Evolutionary conservation across 345 rosid genomes (phyloP), one percentile per base, ranked within the genome.

Genomic region (Psidium friedrichsthalianum): DNA sequence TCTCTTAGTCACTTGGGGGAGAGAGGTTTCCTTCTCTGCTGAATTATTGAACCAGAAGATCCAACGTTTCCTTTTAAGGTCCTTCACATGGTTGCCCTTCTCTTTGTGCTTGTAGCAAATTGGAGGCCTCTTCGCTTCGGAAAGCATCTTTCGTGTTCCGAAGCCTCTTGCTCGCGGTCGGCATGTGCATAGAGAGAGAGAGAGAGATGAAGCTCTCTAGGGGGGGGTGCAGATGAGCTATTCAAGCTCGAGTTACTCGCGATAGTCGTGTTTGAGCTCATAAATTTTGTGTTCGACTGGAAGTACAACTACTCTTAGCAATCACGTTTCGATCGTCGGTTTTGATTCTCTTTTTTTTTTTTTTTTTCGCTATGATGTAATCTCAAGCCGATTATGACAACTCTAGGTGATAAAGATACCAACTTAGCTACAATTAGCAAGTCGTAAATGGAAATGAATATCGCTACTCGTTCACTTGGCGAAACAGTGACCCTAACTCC

Each of bases 141-240:
- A 32, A 36, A 69, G 1, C 78, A 69, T 32, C 78, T 2, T 64
- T 32, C 78, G 10, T 9, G 24, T 36, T 10, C 8, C 25, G 47
- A 69, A 69, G 80, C 80, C 47, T 18, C 47, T 36, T 10, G 25
- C 0, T 5, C 3, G 11, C 4, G 3, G 22, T n/a, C 0, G 0
- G 11, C 47, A 69, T 0, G 25, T 6, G 4, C 52, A 11, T 10
- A 10, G 52, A 11, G 13, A 51, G 52, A 51, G n/a, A n/a, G 11
- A 10, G 52, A 11, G 13, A 51, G 52, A 51, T 51, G 52, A 51
- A 51, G 14, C 52, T 51, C 52, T 20, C 22, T 64, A 5, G n/a
- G 8, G 14, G 6, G 64, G 16, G 27, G 6, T 0, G 3, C 1
- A 0, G 25, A 56, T 24, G 14, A 22, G 61, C 27, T 57, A 57